Percentiles rank a stretch among this genome's conserved stretches.
Conservation (phyloP, 148 eudicot genomes). For the Cornus controversa region DNA sequence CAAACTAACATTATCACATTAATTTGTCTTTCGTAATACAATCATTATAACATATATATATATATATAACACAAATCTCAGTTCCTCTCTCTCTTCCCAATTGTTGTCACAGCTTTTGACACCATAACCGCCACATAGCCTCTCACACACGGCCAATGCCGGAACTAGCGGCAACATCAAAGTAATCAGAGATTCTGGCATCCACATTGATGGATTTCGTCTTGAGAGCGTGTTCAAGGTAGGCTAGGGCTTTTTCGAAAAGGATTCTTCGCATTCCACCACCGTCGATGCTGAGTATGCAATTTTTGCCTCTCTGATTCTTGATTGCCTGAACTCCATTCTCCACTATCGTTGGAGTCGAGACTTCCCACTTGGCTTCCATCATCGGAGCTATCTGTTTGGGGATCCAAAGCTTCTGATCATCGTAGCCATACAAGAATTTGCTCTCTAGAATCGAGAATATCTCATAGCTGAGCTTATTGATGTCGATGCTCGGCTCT, state of each 20-base stretch:
- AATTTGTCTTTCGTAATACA: too few species aligned
- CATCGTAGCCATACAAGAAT: constrained; percentile 82
- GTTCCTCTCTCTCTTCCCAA: constrained; percentile 46
- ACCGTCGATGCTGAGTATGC: constrained; percentile 73
- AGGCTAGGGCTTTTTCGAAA: constrained; percentile 68
- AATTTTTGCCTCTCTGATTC: constrained; percentile 85
- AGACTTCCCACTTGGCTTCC: constrained; percentile 25
- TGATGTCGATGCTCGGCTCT: constrained; percentile 84
- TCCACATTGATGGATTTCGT: constrained; percentile 64
- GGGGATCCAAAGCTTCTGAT: constrained; percentile 60
- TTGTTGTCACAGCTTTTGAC: constrained; percentile 16
- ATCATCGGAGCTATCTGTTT: constrained; percentile 40
- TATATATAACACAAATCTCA: constrained; percentile 38
- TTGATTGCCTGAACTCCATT: constrained; percentile 40
- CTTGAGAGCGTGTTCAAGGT: constrained; percentile 61
- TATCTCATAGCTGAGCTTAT: constrained; percentile 92
- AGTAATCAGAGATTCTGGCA: constrained; percentile 78
- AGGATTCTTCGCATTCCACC: constrained; percentile 79
- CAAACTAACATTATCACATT: too few species aligned
- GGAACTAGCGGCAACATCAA: constrained; percentile 80
- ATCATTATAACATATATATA: too few species aligned
- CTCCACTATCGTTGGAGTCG: constrained; percentile 13
- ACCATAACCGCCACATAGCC: constrained; percentile 31
- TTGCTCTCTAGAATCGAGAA: constrained; percentile 83
- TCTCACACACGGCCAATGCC: constrained; percentile 52